Evolutionary conservation across 805 yeast species (phyloP), one percentile per base, ranked within the genome.

Genomic region (Starmerella lactis-condensi): DNA sequence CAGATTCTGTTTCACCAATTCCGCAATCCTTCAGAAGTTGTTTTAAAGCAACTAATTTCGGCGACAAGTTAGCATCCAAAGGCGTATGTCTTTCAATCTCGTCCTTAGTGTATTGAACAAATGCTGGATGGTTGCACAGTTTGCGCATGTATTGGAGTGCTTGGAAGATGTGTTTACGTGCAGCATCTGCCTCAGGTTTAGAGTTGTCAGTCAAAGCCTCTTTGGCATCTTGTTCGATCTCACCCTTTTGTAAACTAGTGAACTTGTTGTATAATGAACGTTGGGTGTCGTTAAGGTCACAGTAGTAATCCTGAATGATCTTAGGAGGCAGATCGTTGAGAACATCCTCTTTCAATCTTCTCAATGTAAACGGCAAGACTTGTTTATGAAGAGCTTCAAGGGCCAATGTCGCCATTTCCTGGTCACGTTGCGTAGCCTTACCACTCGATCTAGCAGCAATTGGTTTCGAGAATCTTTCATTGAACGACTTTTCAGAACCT

Each of bases 71-170:
- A 31, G 83, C 72, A 46, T 75, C 82, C 24, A 70, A 66, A 43
- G 85, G 61, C 44, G 70, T 72, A 18, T 60, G 55, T 34, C 61
- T 62, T n/a, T 79, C 77, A 43, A 75, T 77, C 4, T 54, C 55
- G 44, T 64, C 74, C 34, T 65, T 67, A 4, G 76, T 71, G 10
- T 77, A 69, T 32, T 85, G 56, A 7, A 89, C 95, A 37, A 89
- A 65, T 2, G 93, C 75, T 4, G 98, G 98, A 55, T 89, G 96
- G 46, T 91, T 91, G 58, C 98, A 89, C 33, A 89, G 61, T 52
- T 89, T 89, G 42, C 98, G 67, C 94, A 89, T 81, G 52, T 89
- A 89, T 53, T 89, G 95, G 46, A 89, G 64, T 0, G 93, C 95
- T 51, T 89, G 96, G 73, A 89, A 89, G 38, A 91, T 79, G 51